These are phyloP conservation scores for Populus simonii DNA, from an alignment of 345 rosid species.

Conservation along the genomic window DNA sequence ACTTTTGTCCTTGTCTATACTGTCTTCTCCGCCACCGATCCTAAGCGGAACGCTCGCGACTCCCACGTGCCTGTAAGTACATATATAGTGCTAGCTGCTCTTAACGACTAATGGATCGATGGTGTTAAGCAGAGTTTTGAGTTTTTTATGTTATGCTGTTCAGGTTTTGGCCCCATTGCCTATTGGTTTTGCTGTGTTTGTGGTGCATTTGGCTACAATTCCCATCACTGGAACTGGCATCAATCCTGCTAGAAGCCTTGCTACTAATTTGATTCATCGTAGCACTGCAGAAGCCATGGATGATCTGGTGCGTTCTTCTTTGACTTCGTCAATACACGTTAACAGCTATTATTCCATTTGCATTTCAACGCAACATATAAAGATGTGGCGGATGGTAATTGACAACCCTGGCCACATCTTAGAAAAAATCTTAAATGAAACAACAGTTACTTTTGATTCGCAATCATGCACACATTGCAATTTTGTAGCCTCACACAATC, in stretches of 20 bases:
- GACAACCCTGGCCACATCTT: no score
- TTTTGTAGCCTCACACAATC: no score
- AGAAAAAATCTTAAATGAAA: no score
- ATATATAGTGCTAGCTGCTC: no score
- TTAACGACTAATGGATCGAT: background rate
- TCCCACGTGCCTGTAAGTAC: constrained; percentile 71
- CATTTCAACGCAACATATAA: no score
- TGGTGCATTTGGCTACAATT: constrained; percentile 68
- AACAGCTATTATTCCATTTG: no score
- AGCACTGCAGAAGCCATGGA: constrained; percentile 48
- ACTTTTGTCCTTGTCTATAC: constrained; percentile 49
- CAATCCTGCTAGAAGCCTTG: constrained; percentile 67
- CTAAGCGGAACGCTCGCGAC: constrained; percentile 80
- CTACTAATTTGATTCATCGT: constrained; percentile 54
- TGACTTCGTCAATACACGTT: no score
- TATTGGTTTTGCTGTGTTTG: constrained; percentile 69
- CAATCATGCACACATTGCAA: no score
- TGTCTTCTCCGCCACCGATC: constrained; percentile 83
- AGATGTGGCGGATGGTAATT: no score
- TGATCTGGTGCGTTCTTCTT: constrained; percentile 39
- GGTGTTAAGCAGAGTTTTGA: background rate
- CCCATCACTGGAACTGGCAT: constrained; percentile 71
- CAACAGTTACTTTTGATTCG: no score
- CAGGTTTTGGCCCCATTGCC: constrained; percentile 75
- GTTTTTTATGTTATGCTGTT: background rate